These are phyloP conservation scores for Nigrospora oryzae DNA, from an alignment of 2,329 filamentous ascomycete genomes.

Conservation along the genomic window DNA sequence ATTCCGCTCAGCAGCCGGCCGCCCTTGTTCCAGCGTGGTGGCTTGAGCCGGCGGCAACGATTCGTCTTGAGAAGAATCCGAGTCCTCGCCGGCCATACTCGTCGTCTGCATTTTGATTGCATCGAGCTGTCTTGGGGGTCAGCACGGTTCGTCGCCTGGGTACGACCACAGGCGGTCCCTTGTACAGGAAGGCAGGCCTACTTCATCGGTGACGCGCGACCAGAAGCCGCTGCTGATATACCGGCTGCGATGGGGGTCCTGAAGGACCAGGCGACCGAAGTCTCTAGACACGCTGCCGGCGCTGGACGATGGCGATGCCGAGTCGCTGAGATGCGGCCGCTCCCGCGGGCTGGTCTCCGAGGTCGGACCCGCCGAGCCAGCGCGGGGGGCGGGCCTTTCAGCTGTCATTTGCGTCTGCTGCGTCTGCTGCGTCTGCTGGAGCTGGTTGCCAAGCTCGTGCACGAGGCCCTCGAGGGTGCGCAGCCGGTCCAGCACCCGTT, in stretches of 20 bases:
- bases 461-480: conserved; percentile 41
- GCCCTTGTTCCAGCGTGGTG: conserved; percentile 28
- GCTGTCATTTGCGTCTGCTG: conserved; percentile 13
- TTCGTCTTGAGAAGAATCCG: conserved; percentile 29
- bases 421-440: conserved; percentile 28
- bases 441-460: conserved; percentile 36
- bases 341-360: conserved; percentile 18
- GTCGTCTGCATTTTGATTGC: conserved; percentile 31
- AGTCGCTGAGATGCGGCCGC: conserved; percentile 13
- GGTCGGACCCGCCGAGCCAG: conserved; percentile 12
- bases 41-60: conserved; percentile 6
- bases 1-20: conserved; percentile 35
- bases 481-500: conserved; percentile 39
- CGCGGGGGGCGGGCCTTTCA: background rate
- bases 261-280: conserved; percentile 38
- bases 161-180: no score
- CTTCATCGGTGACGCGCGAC: conserved; percentile 48
- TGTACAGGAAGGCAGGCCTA: conserved; percentile 14
- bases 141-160: background rate
- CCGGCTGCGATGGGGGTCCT: conserved; percentile 30
- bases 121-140: conserved; percentile 26
- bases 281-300: conserved; percentile 23
- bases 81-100: conserved; percentile 21
- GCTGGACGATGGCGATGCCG: conserved; percentile 1
- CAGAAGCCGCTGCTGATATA: conserved; percentile 47